Conservation (phyloP, 2,329 filamentous ascomycete genomes). For the Purpureocillium lavendulum region DNA sequence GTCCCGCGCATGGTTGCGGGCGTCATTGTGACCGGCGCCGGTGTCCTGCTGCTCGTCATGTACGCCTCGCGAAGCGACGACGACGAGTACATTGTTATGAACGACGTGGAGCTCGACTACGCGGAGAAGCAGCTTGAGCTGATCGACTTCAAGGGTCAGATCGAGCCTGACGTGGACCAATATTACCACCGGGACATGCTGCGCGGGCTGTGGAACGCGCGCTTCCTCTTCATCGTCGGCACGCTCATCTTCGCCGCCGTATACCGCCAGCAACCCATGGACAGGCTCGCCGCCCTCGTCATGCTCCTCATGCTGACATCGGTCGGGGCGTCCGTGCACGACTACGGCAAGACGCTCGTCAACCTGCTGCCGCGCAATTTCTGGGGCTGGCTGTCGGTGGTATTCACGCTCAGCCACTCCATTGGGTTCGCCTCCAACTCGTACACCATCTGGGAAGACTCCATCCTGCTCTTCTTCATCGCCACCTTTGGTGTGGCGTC, state of each 20-base stretch:
- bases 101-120: conserved; percentile 49
- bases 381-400: conserved; percentile 80
- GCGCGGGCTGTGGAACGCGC: conserved; percentile 25
- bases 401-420: conserved; percentile 83
- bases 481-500: conserved; percentile 77
- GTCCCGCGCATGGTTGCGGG: conserved; percentile 77
- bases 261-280: conserved; percentile 22
- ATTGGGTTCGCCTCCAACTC: conserved; percentile 94
- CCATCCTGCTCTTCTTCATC: conserved; percentile 86
- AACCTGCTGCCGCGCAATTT: conserved; percentile 61
- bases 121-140: conserved; percentile 51
- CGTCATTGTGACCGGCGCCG: conserved; percentile 59
- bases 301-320: conserved; percentile 29
- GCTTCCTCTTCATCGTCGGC: conserved; percentile 21
- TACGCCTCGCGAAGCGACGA: conserved; percentile 58
- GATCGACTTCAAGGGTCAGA: conserved; percentile 24
- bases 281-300: conserved; percentile 30
- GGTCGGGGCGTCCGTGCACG: conserved; percentile 32
- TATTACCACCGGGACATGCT: conserved; percentile 22
- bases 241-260: conserved; percentile 18
- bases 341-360: conserved; percentile 32
- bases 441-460: conserved; percentile 98
- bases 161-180: conserved; percentile 31
- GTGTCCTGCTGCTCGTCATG: conserved; percentile 60
- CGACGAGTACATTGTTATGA: conserved; percentile 44